Base-by-base conservation (phyloP, 805 yeast species). In the Lipomyces sp. region DNA sequence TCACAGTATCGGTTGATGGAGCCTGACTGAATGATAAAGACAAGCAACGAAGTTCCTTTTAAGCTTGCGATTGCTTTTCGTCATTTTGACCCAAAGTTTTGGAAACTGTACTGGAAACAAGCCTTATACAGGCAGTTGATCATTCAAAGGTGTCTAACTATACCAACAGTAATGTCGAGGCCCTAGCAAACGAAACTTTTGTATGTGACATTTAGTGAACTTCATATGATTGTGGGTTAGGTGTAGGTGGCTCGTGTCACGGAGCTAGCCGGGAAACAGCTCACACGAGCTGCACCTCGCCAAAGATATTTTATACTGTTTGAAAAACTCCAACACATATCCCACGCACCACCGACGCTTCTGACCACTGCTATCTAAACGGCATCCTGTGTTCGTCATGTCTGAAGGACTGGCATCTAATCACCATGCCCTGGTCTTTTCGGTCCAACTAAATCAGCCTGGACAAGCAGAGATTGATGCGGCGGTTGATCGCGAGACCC, bases 371-470 rank as follows among this genome's bases (percentile, higher is more conserved):
- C 18, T n/a, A 24, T 42, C 48, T 7, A 42, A 42, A 15, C 8
- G 7, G 18, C 1, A 6, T 37, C 13, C 42, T 37, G 24, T 10
- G 48, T 13, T 51, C 7, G 32, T 51, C 54, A 51, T 51, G 54
- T 51, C 54, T 51, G 30, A 29, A 11, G 54, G 32, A 13, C 32
- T 11, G 34, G 34, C 54, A 4, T 32, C 54, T 29, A 32, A 51
- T 32, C 54, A 51, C n/a, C 54, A 51, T 29, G 54, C 54, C 34
- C 30, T 51, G 54, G 68, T 65, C 18, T 57, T 65, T 35, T 29
- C 57, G 10, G 64, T 64, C 34, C 63, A 57, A 54, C 57, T 65
- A 29, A 65, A 66, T 53, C 56, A 67, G 15, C 67, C 67, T 3
- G 67, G 71, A 30, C 60, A 54, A 51, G 58, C 24, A 6, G 67